A percentile compares a stretch with the other conserved stretches of the same genome.
These are phyloP conservation scores for Anthoceros angustus DNA, from an alignment of 225 moss, liverwort and hornwort genomes.

Conservation along the genomic window DNA sequence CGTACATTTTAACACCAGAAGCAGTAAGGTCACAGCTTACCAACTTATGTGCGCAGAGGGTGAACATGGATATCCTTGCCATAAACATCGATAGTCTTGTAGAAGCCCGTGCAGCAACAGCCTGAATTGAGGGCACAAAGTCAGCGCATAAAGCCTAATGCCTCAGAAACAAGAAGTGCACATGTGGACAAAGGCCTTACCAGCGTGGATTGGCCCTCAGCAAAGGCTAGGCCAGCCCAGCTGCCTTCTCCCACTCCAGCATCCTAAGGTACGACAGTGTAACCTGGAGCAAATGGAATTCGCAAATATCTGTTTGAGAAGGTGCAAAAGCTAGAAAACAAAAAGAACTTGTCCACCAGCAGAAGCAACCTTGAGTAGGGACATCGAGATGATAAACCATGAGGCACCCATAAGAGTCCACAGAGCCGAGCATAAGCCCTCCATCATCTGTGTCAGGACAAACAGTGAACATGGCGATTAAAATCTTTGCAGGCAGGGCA, in stretches of 20 bases:
- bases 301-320: not conserved
- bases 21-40: conserved; percentile 29
- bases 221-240: conserved; percentile 75
- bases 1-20: not conserved
- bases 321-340: conserved; percentile 7
- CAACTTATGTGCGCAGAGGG: conserved; percentile 79
- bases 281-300: conserved; percentile 35
- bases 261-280: conserved; percentile 60
- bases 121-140: conserved; percentile 27
- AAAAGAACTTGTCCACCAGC: conserved; percentile 2
- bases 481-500: no score
- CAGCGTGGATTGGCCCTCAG: conserved; percentile 45
- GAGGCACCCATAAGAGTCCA: conserved; percentile 61
- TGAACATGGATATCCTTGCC: conserved; percentile 66
- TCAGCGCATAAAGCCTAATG: not conserved
- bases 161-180: not conserved
- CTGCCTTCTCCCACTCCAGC: conserved; percentile 68
- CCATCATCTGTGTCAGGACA: conserved; percentile 36
- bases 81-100: conserved; percentile 68
- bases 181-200: conserved; percentile 18
- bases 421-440: conserved; percentile 51
- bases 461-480: not conserved
- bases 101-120: conserved; percentile 69
- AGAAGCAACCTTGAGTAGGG: conserved; percentile 34
- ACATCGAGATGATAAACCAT: conserved; percentile 41